Evolutionary conservation across 768 basidiomycete species (phyloP).

Genomic region (Psilocybe tampanensis): DNA sequence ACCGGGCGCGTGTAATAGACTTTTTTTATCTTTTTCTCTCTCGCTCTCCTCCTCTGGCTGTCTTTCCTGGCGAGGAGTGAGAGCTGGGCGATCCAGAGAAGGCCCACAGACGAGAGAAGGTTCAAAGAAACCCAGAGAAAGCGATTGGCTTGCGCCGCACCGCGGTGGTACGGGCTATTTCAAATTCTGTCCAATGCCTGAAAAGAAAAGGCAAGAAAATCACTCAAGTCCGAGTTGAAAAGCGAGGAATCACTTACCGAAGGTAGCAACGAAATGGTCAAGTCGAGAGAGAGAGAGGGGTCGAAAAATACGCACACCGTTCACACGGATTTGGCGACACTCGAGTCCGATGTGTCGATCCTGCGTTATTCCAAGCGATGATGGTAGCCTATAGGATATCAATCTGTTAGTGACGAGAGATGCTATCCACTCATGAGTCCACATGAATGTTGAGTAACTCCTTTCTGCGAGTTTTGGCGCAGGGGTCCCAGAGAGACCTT

Average conservation of each 20-base stretch:
- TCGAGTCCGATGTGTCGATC: background rate
- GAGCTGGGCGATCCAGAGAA: background rate
- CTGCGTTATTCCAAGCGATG: background rate
- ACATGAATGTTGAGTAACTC: background rate
- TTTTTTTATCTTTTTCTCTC: background rate
- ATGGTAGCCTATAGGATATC: background rate
- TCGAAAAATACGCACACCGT: background rate
- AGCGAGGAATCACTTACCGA: background rate
- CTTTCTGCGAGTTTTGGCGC: too few relatives aligned
- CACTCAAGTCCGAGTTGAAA: background rate
- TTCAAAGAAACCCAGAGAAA: too few relatives aligned
- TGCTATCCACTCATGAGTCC: background rate
- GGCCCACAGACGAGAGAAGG: too few relatives aligned
- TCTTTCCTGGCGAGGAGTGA: background rate
- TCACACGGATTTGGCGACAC: background rate
- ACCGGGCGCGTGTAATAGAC: constrained; percentile 2
- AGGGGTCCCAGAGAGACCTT: too few relatives aligned
- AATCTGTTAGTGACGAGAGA: background rate
- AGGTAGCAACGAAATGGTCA: background rate
- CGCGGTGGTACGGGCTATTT: too few relatives aligned
- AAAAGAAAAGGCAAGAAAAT: background rate
- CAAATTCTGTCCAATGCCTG: too few relatives aligned
- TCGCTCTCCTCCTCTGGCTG: background rate
- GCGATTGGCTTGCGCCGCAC: too few relatives aligned
- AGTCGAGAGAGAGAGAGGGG: background rate